Evolutionary conservation across 257 asterid species (phyloP), one percentile per base, ranked within the genome.

Genomic region (Solanum arcanum): DNA sequence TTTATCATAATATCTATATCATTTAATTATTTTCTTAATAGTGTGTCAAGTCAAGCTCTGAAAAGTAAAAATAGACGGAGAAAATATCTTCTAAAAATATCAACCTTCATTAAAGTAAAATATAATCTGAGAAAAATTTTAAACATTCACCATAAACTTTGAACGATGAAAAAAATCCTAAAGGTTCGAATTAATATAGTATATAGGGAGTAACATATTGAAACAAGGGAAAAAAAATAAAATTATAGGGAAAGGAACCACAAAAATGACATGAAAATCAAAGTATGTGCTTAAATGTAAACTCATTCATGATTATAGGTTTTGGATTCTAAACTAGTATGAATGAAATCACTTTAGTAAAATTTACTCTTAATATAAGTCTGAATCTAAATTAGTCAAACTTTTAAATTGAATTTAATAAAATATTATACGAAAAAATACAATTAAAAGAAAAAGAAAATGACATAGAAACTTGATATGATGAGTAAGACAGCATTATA

Each of bases 401-500:
- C 0, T 37, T 37, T 37, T 37, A 37, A 37, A 1, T 37, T 5
- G 1, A 37, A 37, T 37, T 5, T 37, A 37, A 37, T 6, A 1
- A 37, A 6, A 37, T 37, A 5, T 5, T 0, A 37, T 37, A 37
- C 0, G 39, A 37, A 3, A 3, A 72, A 35, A 11, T 16, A 20
- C 3, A 16, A 9, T 10, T 33, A 41, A 39, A 72, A 18, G 11
- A 29, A 72, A 18, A 15, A 33, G 35, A 72, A 13, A 37, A 25
- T 33, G 56, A 85, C 42, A 44, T 18, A 46, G 47, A 75, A 15
- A 13, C 21, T 62, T 33, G 66, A 31, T 46, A 81, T 86, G 92
- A 89, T 91, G 94, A 91, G 91, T 88, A 90, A 89, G 94, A 92
- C 88, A 89, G 89, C 94, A 91, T 87, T 92, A 90, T 92, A 90